These are phyloP conservation scores for Penicillium daleae DNA, from an alignment of 495 filamentous ascomycete species.

Conservation along the genomic window DNA sequence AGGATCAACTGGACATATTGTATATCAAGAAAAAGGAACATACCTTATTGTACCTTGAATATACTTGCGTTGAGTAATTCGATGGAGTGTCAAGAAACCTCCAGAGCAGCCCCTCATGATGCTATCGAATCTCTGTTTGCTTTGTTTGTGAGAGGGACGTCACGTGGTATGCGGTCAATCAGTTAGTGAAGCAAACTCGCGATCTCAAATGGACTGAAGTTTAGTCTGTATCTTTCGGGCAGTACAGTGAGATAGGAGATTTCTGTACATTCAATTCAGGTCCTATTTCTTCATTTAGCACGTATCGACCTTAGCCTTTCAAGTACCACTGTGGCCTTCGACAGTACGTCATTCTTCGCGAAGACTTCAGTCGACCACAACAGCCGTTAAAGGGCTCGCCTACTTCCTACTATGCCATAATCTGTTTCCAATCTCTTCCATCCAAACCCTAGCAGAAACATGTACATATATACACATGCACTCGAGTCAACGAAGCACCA, in stretches of 20 bases:
- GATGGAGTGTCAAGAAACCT: neutral
- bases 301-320: neutral
- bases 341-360: neutral
- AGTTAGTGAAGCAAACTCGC: neutral
- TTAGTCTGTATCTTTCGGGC: neutral
- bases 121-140: constrained; percentile 27
- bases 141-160: constrained; percentile 24
- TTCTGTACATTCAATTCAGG: neutral
- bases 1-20: neutral
- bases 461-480: neutral
- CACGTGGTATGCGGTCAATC: constrained; percentile 15
- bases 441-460: neutral
- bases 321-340: neutral
- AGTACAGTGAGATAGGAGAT: neutral
- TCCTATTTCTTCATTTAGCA: neutral
- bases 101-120: constrained; percentile 24
- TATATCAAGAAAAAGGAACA: neutral
- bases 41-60: constrained; percentile 10
- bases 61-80: neutral
- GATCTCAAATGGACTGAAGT: neutral
- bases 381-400: neutral
- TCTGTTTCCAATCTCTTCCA: neutral
- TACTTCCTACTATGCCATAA: neutral
- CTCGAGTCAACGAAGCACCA: neutral
- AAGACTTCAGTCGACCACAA: neutral